These are phyloP conservation scores for Epichloe coenophiala DNA, from an alignment of 2,329 filamentous ascomycete genomes.

Conservation along the genomic window DNA sequence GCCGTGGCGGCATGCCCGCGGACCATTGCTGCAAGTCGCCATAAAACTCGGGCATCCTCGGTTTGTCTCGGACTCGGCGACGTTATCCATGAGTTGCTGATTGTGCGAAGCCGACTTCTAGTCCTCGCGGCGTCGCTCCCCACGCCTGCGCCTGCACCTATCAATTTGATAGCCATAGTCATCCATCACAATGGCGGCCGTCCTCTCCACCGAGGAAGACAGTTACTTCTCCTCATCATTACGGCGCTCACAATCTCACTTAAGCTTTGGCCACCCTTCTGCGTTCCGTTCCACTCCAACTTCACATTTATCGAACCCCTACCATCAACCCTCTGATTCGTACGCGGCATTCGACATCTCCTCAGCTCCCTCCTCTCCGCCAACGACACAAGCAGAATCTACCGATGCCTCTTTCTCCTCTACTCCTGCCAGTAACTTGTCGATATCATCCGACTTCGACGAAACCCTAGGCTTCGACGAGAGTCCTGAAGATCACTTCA, in stretches of 20 bases:
- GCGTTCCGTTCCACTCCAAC: constrained; percentile 31
- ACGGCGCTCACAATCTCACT: constrained; percentile 47
- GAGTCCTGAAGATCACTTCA: constrained; percentile 32
- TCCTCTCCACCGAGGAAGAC: constrained; percentile 43
- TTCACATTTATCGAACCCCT: constrained; percentile 28
- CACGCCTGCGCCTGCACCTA: background rate
- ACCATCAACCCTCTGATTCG: constrained; percentile 26
- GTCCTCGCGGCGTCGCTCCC: background rate
- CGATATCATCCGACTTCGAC: constrained; percentile 44
- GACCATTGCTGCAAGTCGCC: background rate
- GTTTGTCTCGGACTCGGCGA: background rate
- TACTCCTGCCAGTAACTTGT: constrained; percentile 50
- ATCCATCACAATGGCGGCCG: constrained; percentile 36
- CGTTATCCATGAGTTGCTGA: constrained; percentile 1
- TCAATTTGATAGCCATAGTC: background rate
- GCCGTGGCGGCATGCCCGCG: background rate
- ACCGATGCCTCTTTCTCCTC: constrained; percentile 46
- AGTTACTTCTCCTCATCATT: constrained; percentile 42
- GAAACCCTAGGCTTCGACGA: constrained; percentile 31
- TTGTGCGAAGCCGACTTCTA: background rate
- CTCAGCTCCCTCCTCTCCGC: constrained; percentile 43
- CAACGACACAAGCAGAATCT: constrained; percentile 36
- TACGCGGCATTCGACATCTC: constrained; percentile 36
- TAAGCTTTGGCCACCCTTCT: constrained; percentile 35
- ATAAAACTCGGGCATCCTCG: background rate